Base-by-base conservation (phyloP, 805 yeast species). In the Kregervanrija fluxuum region DNA sequence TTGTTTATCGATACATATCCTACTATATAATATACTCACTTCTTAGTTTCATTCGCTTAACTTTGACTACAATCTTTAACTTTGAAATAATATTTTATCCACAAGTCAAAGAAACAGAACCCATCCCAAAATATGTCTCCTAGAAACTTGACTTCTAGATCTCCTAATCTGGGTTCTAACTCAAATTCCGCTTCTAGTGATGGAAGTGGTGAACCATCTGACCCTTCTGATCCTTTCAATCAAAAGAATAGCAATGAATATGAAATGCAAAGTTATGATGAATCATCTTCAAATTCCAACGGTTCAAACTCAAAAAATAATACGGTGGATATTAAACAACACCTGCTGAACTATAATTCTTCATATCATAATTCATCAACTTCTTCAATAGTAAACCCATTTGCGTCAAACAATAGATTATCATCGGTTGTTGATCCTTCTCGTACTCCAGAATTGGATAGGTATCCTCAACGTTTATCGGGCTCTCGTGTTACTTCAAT, bases 381-480 rank as follows among this genome's bases (percentile, higher is more conserved):
- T 30, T 48, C 53, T 4, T 52, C 63, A 6, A 42, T 55, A 11
- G 30, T 57, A 31, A 59, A 62, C 35, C 66, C 66, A 11, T 62
- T 62, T 39, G 56, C 59, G 2, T 60, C 66, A 3, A 42, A 56
- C 14, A 49, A 54, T 39, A 54, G 56, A 43, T 15, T 56, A n/a
- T 35, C 51, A 11, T 43, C 45, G 32, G 11, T 43, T 1, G 22
- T 40, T 28, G 41, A 38, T 16, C 32, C 35, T 13, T 22, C 38
- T 8, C 41, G 33, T 36, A 43, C 86, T 3, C 68, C 77, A 1
- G 83, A 75, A 44, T 82, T 68, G 54, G 87, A 82, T 60, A 68
- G 89, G 53, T 83, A 82, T 55, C 90, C 91, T 4, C 70, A 77
- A 22, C 68, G 79, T 49, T 64, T 69, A 12, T 75, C 77, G 3